These are phyloP conservation scores for Hypoxylon sp. DNA, from an alignment of 2,329 filamentous ascomycete genomes.

Conservation along the genomic window DNA sequence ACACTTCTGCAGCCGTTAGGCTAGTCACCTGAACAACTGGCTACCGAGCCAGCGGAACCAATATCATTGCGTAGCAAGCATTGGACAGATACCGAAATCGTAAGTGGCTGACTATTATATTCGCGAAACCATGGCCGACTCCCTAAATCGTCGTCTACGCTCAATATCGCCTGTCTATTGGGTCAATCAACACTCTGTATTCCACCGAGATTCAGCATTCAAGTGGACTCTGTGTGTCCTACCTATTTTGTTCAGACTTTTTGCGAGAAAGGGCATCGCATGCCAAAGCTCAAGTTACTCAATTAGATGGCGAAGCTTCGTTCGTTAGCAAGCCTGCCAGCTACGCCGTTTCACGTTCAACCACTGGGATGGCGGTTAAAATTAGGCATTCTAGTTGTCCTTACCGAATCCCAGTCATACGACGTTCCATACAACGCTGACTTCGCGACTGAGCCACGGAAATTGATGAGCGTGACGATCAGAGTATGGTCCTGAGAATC, in stretches of 20 bases:
- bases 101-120: slow-evolving; percentile 23
- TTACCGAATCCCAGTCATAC: slow-evolving; percentile 35
- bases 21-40: slow-evolving; percentile 27
- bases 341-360: slow-evolving; percentile 22
- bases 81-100: slow-evolving; percentile 28
- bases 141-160: slow-evolving; percentile 6
- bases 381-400: slow-evolving; percentile 25
- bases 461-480: slow-evolving; percentile 14
- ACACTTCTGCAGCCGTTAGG: slow-evolving; percentile 17
- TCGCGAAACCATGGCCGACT: slow-evolving; percentile 15
- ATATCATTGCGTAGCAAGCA: slow-evolving; percentile 13
- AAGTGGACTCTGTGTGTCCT: slow-evolving; percentile 23
- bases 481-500: slow-evolving; percentile 15
- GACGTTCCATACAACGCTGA: slow-evolving; percentile 28
- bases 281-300: slow-evolving; percentile 19
- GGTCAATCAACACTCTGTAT: slow-evolving; percentile 28
- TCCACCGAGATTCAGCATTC: slow-evolving; percentile 26
- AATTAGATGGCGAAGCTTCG: slow-evolving; percentile 26
- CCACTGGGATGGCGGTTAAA: slow-evolving; percentile 7
- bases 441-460: slow-evolving; percentile 28
- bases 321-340: slow-evolving; percentile 26
- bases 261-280: slow-evolving; percentile 24
- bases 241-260: slow-evolving; percentile 24
- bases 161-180: slow-evolving; percentile 12
- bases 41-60: slow-evolving; percentile 30